phyloP scores from a whole-genome alignment of 2,329 filamentous ascomycete species.

The Aspergillus fischeri region DNA sequence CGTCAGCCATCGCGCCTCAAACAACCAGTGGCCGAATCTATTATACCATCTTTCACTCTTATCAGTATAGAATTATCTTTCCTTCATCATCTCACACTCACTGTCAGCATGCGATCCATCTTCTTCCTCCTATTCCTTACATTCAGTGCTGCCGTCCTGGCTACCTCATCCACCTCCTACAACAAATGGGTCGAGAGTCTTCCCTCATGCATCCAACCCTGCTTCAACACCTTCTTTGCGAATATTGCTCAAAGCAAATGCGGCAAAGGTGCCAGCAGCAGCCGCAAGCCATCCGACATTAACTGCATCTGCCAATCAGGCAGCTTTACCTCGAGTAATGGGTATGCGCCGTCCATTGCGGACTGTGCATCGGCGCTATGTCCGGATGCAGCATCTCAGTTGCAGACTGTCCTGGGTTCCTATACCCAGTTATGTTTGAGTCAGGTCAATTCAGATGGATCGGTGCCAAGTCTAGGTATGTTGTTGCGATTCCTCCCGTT shows the following conservation, averaged over 20 bases:
- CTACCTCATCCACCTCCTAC: slow-evolving; percentile 6
- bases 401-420: not conserved
- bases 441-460: not conserved
- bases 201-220: not conserved
- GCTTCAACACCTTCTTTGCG: not conserved
- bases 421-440: not conserved
- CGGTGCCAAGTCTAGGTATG: not conserved
- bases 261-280: not conserved
- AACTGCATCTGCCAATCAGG: not conserved
- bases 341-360: not conserved
- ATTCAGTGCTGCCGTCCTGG: not conserved
- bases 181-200: slow-evolving; percentile 44
- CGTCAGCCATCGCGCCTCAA: not conserved
- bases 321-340: not conserved
- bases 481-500: not conserved
- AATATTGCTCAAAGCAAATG: not conserved
- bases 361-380: not conserved
- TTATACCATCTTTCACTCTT: not conserved
- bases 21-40: no score
- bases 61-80: not conserved
- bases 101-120: not conserved
- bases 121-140: not conserved
- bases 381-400: not conserved
- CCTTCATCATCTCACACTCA: no score
- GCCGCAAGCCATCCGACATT: not conserved